Base-by-base conservation (phyloP, 2,329 filamentous ascomycete genomes). In the Aspergillus puulaauensis region DNA sequence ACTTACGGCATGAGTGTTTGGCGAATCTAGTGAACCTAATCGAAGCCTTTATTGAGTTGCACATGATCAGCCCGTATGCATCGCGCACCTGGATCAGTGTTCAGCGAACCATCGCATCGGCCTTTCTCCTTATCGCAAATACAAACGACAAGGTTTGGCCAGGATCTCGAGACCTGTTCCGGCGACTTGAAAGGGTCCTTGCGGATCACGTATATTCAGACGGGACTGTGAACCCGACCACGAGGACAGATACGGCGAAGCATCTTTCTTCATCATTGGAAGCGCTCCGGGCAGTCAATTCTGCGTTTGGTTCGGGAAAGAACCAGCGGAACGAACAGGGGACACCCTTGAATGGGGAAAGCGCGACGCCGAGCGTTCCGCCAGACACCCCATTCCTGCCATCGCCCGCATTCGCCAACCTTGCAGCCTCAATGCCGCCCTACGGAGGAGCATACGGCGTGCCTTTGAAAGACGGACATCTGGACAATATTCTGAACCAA, bases 31-130 rank as follows among this genome's bases (percentile, higher is more conserved):
- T 80, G 50, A 76, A 64, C 48, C 82, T 82, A 0, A 79, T 86
- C 24, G 81, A 83, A 59, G 81, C 83, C 0, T 86, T 84, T 67
- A 78, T 85, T 4, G 83, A 83, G 35, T 67, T 86, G 45, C 72
- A 76, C 53, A 63, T 64, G 15, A 66, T 74, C 54, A 72, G 70
- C 53, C 64, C 69, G 1, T 70, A 73, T 53, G 74, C 71, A 21
- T 74, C 74, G 3, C 73, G 75, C 6, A 76, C 72, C 8, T 78
- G 75, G 75, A 74, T 76, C 51, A 75, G 71, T 47, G 65, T 76
- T 40, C 75, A 78, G 59, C 68, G 75, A 33, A 71, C 71, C 2
- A 74, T 78, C 48, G 75, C 75, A 6, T 75, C 74, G 6, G 75
- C 75, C 0, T 77, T 78, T 52, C 60, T 78, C 23, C 66, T 78